A percentile compares a stretch with the other conserved stretches of the same genome.
Evolutionary conservation across 306 rosid genomes (phyloP).

Genomic region (Dryas octopetala): DNA sequence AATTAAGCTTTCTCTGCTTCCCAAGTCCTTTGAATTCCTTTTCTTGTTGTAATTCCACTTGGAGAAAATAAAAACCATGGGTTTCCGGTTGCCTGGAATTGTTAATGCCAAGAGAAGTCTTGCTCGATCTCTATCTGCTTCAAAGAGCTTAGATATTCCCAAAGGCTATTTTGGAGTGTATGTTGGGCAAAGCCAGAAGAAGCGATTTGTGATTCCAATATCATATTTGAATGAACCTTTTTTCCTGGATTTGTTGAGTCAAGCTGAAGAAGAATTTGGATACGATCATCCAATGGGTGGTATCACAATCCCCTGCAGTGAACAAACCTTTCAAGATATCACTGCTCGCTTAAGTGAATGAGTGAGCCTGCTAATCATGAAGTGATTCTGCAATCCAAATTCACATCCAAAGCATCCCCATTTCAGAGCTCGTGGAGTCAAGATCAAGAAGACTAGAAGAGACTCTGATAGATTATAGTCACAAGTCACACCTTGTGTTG

Average conservation of each 20-base stretch:
- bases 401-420: no score
- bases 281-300: no score
- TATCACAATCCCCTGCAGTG: conserved; percentile 23
- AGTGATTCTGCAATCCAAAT: not conserved
- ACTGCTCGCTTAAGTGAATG: conserved; percentile 17
- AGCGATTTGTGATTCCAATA: conserved; percentile 29
- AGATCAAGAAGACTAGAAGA: not conserved
- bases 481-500: not conserved
- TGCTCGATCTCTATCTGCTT: not conserved
- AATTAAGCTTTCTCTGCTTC: not conserved
- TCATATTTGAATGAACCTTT: conserved; percentile 25
- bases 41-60: not conserved
- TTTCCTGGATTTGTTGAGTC: conserved; percentile 21
- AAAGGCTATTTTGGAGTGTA: conserved; percentile 33
- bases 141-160: conserved; percentile 26
- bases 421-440: not conserved
- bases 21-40: not conserved
- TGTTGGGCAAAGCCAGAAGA: conserved; percentile 27
- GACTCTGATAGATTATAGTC: not conserved
- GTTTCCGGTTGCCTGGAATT: not conserved
- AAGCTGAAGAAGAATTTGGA: not conserved
- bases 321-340: conserved; percentile 25
- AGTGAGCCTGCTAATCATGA: not conserved
- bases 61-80: not conserved
- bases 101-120: conserved; percentile 5